A percentile compares a stretch with the other conserved stretches of the same genome.
phyloP scores from a whole-genome alignment of 1,284 basidiomycete species.

The Pseudozyma hubeiensis region DNA sequence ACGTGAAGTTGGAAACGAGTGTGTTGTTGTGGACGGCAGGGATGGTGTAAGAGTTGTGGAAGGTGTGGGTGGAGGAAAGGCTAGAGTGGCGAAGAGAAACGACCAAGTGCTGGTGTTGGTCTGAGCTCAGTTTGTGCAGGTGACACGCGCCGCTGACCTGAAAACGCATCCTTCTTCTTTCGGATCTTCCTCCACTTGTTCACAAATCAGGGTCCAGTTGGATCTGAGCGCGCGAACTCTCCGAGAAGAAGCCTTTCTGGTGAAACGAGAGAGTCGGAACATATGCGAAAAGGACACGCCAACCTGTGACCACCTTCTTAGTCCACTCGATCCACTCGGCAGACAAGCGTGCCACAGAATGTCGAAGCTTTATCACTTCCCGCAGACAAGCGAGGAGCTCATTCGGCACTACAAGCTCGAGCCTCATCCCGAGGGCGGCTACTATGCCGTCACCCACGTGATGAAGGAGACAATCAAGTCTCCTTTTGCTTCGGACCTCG shows the following conservation, averaged over 20 bases:
- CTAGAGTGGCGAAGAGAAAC: not conserved
- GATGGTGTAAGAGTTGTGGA: too few relatives aligned
- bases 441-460: conserved; percentile 43
- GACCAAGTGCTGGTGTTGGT: conserved; percentile 8
- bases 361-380: conserved; percentile 32
- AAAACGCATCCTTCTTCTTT: conserved; percentile 2
- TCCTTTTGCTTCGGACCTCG: conserved; percentile 40
- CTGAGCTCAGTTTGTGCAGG: conserved; percentile 24
- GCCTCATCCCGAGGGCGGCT: conserved; percentile 52
- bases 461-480: conserved; percentile 30
- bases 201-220: conserved; percentile 8
- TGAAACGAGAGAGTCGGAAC: not conserved
- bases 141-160: conserved; percentile 23
- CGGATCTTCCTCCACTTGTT: conserved; percentile 9
- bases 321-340: too few relatives aligned
- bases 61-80: not conserved
- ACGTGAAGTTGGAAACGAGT: too few relatives aligned
- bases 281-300: too few relatives aligned
- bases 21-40: too few relatives aligned
- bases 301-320: too few relatives aligned
- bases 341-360: not conserved
- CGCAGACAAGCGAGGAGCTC: conserved; percentile 45
- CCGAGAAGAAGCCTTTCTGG: not conserved
- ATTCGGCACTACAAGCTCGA: conserved; percentile 44
- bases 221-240: not conserved